Evolutionary conservation across 1,284 basidiomycete species (phyloP).

Genomic region (Meripilus lineatus): DNA sequence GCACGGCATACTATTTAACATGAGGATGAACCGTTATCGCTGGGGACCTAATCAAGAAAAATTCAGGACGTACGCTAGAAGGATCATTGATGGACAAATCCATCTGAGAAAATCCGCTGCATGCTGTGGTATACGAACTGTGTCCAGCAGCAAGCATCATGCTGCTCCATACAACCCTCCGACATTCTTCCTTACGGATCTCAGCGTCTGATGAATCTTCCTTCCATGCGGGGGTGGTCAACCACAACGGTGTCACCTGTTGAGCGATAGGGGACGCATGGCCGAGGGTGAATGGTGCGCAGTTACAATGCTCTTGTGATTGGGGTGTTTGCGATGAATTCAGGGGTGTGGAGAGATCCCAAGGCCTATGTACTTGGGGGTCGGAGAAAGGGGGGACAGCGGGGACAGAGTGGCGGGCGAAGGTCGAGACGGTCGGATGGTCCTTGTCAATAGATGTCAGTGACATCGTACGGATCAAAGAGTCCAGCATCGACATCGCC

Average conservation of each 20-base stretch:
- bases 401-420: constrained; percentile 37
- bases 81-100: constrained; percentile 61
- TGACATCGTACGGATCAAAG: constrained; percentile 56
- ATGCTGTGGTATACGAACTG: constrained; percentile 53
- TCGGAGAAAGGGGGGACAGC: constrained; percentile 20
- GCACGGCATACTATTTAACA: constrained; percentile 48
- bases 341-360: background rate
- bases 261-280: constrained; percentile 41
- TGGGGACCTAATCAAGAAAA: constrained; percentile 6
- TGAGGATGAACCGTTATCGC: constrained; percentile 1
- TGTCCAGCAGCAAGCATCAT: constrained; percentile 59
- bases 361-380: background rate
- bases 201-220: constrained; percentile 54
- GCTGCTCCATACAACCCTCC: constrained; percentile 69
- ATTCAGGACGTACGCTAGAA: constrained; percentile 48
- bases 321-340: background rate
- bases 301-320: constrained; percentile 40
- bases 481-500: constrained; percentile 56
- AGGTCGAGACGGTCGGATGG: constrained; percentile 39
- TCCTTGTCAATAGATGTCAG: constrained; percentile 44
- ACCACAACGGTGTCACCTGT: constrained; percentile 59
- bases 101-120: constrained; percentile 29
- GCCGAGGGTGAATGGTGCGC: constrained; percentile 48
- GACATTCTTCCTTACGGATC: constrained; percentile 62
- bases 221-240: constrained; percentile 59